Evolutionary conservation across 257 asterid species (phyloP).

Genomic region (Cruciata laevipes): DNA sequence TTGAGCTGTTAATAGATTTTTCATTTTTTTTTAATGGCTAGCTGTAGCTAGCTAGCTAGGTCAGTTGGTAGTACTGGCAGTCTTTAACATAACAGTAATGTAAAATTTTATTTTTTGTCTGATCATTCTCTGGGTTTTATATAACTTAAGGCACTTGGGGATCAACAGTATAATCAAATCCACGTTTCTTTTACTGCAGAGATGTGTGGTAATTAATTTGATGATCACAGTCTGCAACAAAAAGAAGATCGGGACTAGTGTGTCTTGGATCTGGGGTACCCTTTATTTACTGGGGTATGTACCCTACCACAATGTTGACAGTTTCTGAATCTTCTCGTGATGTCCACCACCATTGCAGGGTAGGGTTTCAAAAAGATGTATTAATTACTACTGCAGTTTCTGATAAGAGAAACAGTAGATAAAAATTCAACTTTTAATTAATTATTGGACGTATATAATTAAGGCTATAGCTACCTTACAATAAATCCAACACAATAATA

Average conservation of each 20-base stretch:
- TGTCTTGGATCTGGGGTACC: conserved; percentile 19
- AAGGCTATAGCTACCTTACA: not conserved
- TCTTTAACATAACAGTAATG: not conserved
- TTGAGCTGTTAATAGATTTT: not conserved
- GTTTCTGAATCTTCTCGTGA: conserved; percentile 19
- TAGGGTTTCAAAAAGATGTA: conserved; percentile 11
- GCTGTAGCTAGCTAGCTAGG: conserved; percentile 9
- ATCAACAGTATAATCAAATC: not conserved
- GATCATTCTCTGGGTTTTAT: conserved; percentile 11
- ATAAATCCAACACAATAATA: not conserved
- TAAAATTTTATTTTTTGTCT: not conserved
- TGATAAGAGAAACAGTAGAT: not conserved
- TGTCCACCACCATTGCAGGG: conserved; percentile 6
- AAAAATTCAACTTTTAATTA: not conserved
- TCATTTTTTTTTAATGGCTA: no score
- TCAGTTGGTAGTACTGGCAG: conserved; percentile 4
- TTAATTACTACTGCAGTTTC: not conserved
- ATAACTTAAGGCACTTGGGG: not conserved
- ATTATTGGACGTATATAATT: not conserved
- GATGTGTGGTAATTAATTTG: not conserved
- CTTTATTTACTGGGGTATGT: conserved; percentile 11
- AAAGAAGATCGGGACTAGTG: not conserved
- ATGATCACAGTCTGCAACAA: conserved; percentile 8
- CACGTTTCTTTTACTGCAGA: not conserved
- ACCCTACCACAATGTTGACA: conserved; percentile 15